Conservation (phyloP, 805 yeast genomes). For the Clavispora asparagi region DNA sequence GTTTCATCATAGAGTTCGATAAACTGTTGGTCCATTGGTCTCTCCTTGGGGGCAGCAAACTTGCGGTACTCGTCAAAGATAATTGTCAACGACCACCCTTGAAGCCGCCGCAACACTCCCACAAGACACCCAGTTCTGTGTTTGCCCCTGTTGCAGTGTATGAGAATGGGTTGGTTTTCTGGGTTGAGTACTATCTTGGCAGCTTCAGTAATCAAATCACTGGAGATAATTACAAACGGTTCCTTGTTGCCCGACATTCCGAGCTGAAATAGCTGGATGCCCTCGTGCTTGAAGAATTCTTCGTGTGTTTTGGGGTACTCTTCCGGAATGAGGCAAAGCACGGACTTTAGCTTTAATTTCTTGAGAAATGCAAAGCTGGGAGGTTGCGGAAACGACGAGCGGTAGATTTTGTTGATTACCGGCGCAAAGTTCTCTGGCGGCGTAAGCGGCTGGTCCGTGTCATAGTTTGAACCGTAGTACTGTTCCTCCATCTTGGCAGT, state of each 20-base stretch:
- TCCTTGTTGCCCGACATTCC: conserved; percentile 96
- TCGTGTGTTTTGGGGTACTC: conserved; percentile 77
- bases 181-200: conserved; percentile 79
- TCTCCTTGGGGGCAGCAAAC: conserved; percentile 90
- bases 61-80: conserved; percentile 93
- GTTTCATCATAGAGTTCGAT: conserved; percentile 80
- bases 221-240: conserved; percentile 74
- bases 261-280: conserved; percentile 72
- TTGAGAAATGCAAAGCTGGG: conserved; percentile 73
- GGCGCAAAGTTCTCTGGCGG: conserved; percentile 93
- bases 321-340: conserved; percentile 85
- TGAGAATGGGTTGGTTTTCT: conserved; percentile 81
- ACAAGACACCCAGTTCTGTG: conserved; percentile 96
- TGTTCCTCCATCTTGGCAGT: conserved; percentile 15
- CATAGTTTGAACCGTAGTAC: not conserved
- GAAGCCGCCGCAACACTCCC: conserved; percentile 85
- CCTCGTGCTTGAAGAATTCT: conserved; percentile 55
- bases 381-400: conserved; percentile 85
- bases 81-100: conserved; percentile 89
- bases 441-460: conserved; percentile 22
- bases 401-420: conserved; percentile 67
- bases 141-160: conserved; percentile 95
- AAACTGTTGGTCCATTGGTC: conserved; percentile 94
- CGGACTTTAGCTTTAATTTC: conserved; percentile 60
- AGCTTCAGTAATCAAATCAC: conserved; percentile 70